Conservation (phyloP, 371 early-diverging fungal species). For the Mortierella polycephala region DNA sequence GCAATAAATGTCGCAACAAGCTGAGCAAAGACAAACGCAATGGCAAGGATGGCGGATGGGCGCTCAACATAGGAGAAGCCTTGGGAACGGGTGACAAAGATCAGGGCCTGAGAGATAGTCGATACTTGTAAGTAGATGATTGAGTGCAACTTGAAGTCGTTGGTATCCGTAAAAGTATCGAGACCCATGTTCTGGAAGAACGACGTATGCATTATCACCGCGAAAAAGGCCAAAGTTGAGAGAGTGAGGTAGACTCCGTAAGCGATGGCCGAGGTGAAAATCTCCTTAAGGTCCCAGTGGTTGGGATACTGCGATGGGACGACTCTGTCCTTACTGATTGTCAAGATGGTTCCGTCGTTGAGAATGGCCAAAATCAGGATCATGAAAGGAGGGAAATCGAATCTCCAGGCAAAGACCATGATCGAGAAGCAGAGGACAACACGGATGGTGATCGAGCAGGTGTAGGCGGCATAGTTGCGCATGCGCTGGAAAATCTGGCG, state of each 20-base stretch:
- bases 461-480: constrained; percentile 67
- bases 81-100: constrained; percentile 71
- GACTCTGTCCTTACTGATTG: constrained; percentile 68
- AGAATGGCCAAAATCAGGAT: constrained; percentile 68
- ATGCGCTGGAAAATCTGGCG: constrained; percentile 81
- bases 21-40: constrained; percentile 68
- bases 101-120: constrained; percentile 69
- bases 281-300: constrained; percentile 67
- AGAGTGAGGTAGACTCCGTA: constrained; percentile 66
- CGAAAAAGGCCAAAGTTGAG: constrained; percentile 64
- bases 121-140: constrained; percentile 69
- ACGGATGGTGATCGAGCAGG: constrained; percentile 71
- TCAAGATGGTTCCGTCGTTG: constrained; percentile 72
- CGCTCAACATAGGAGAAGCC: constrained; percentile 69
- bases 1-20: constrained; percentile 69
- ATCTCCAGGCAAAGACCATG: constrained; percentile 65
- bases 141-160: constrained; percentile 63
- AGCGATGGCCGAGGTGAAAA: constrained; percentile 65
- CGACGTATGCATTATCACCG: constrained; percentile 54
- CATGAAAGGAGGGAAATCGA: constrained; percentile 73
- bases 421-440: constrained; percentile 69
- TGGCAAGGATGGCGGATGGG: constrained; percentile 64
- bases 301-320: constrained; percentile 65
- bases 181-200: constrained; percentile 63
- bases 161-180: constrained; percentile 46